Base-by-base conservation (phyloP, 495 filamentous ascomycete species). In the Aspergillus cristatus region DNA sequence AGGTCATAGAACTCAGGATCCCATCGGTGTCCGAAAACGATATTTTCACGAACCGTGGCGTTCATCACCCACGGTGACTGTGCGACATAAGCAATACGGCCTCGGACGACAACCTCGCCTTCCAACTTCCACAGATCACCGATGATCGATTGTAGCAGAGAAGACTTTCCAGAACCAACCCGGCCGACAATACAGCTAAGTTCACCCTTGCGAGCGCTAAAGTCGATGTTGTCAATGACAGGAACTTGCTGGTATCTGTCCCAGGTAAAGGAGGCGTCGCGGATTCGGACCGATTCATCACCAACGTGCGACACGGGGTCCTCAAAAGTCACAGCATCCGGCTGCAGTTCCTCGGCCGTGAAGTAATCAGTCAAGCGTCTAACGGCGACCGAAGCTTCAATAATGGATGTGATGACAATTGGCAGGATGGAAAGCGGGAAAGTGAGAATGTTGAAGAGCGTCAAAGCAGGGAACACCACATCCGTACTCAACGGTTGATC, bases 11-110 rank as follows among this genome's bases (percentile, higher is more conserved):
- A 99, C 33, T 75, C 66, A 3, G 91, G 84, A 63, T 99, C 90
- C 71, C 84, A 97, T 28, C 86, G 79, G 63, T 97, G 86, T 4
- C 93, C 93, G 53, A 99, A 99, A 6, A 96, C 71, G 51, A 99
- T 95, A 50, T 99, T 99, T 47, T 99, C 93, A 37, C 82, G 81
- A 18, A 97, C 88, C 32, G 81, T 91, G 6, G 93, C 90, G 51
- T 97, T 99, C 89, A 95, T 97, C 26, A 99, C 81, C 90, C 93
- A 99, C 16, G 87, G 59, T 47, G 82, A 75, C 58, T 99, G 93
- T 14, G 86, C 82, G 45, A 93, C 93, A 53, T 95, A 99, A 5
- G 93, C 93, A 14, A 82, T 73, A 11, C 69, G 72, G 13, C 93
- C 93, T 43, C 83, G 81, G 16, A 97, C 62, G 17, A 81, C 60